Percentiles rank a stretch among this genome's conserved stretches.
Conservation (phyloP, 2,329 filamentous ascomycete species). For the Knufia petricola region DNA sequence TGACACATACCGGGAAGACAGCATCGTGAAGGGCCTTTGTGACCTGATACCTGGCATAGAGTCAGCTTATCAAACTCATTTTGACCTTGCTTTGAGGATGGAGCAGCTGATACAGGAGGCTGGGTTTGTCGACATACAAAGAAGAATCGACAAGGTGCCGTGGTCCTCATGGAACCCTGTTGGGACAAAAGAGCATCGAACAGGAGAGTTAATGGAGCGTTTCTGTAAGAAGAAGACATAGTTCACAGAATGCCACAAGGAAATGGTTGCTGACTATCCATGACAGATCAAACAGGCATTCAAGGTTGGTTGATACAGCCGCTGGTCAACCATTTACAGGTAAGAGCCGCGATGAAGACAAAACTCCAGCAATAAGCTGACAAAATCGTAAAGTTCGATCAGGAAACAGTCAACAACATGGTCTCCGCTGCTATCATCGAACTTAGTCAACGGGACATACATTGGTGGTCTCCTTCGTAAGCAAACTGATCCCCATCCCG, state of each 20-base stretch:
- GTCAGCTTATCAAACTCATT: neutral
- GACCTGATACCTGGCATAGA: neutral
- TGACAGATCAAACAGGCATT: conserved; percentile 22
- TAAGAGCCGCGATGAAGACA: neutral
- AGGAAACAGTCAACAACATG: conserved; percentile 7
- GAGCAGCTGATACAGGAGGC: conserved; percentile 17
- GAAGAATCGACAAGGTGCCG: conserved; percentile 21
- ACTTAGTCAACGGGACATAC: neutral
- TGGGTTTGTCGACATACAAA: conserved; percentile 23
- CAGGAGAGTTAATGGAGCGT: conserved; percentile 24
- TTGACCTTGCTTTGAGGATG: conserved; percentile 4
- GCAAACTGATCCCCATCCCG: neutral
- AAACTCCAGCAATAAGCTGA: neutral
- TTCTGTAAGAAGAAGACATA: conserved; percentile 12
- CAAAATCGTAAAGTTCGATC: neutral
- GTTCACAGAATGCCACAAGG: too few relatives aligned
- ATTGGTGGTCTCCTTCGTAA: conserved; percentile 2
- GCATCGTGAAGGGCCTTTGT: neutral
- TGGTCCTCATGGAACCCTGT: conserved; percentile 24
- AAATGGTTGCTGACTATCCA: too few relatives aligned
- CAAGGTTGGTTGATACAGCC: conserved; percentile 28
- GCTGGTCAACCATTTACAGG: conserved; percentile 25
- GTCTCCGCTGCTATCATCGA: conserved; percentile 2
- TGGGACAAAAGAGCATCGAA: conserved; percentile 24
- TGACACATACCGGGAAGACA: neutral